Conservation (phyloP, 202 grass and related monocot genomes). For the Cymbopogon flexuosus region DNA sequence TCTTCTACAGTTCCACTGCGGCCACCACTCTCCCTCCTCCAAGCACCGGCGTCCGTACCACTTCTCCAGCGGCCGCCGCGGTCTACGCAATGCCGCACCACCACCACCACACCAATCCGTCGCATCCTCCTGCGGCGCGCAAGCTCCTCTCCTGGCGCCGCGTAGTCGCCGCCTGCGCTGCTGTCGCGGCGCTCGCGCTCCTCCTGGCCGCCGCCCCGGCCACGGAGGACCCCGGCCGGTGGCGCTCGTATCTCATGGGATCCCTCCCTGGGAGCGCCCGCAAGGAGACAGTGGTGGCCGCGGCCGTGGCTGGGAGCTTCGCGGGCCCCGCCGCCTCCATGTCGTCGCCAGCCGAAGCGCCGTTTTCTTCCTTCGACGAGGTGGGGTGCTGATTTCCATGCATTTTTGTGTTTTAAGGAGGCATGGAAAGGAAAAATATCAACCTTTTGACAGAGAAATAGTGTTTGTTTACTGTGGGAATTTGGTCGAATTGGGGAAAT, state of each 20-base stretch:
- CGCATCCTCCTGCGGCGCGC: not conserved
- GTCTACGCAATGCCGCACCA: constrained; percentile 29
- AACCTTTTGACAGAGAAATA: not conserved
- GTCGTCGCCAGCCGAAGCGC: not conserved
- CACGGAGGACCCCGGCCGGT: constrained; percentile 24
- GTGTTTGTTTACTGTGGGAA: not conserved
- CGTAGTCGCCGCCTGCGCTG: constrained; percentile 23
- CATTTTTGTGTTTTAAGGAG: not conserved
- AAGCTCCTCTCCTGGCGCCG: constrained; percentile 32
- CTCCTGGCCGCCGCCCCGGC: constrained; percentile 25
- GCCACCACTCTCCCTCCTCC: not conserved
- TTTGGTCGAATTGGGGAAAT: not conserved
- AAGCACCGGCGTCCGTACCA: not conserved
- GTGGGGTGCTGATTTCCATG: not conserved
- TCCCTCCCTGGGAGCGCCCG: not conserved
- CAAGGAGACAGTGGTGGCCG: not conserved
- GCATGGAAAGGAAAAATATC: not conserved
- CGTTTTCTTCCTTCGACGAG: constrained; percentile 18
- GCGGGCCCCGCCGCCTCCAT: not conserved
- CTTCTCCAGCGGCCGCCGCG: not conserved
- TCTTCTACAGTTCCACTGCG: not conserved
- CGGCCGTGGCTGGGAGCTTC: not conserved
- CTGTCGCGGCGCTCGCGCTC: constrained; percentile 28
- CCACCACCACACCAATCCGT: not conserved
- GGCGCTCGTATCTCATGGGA: constrained; percentile 5